Percentiles rank a stretch among this genome's conserved stretches.
Evolutionary conservation across 2,329 filamentous ascomycete genomes (phyloP).

Genomic region (Davidsoniella neocaledoniae): DNA sequence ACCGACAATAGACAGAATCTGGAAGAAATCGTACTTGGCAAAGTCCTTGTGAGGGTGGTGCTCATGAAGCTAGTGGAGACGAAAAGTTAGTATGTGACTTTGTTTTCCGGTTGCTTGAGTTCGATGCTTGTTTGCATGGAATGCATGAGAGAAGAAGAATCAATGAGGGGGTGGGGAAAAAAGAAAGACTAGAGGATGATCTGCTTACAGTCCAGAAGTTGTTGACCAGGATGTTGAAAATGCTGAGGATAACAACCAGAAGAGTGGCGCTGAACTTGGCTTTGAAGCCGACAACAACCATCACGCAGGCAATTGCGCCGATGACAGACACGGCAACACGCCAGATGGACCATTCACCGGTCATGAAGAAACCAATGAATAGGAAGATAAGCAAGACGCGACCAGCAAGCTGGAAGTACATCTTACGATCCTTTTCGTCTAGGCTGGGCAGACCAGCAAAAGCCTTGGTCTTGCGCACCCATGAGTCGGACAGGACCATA

Average conservation of each 20-base stretch:
- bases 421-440: conserved; percentile 99
- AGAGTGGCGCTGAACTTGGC: conserved; percentile 97
- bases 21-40: conserved; percentile 99
- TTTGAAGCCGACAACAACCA: conserved; percentile 99
- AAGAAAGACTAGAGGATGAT: neutral
- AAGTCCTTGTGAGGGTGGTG: conserved; percentile 99
- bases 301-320: conserved; percentile 81
- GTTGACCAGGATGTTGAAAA: conserved; percentile 96
- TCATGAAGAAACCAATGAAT: conserved; percentile 92
- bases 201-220: conserved; percentile 95
- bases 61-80: conserved; percentile 57
- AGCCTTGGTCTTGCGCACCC: conserved; percentile 93
- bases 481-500: conserved; percentile 96
- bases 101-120: conserved; percentile 14
- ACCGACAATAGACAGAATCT: conserved; percentile 95
- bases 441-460: conserved; percentile 86
- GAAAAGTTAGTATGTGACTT: too few species aligned
- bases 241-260: conserved; percentile 81
- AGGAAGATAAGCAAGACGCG: conserved; percentile 93
- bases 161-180: neutral
- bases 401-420: conserved; percentile 98
- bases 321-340: conserved; percentile 70
- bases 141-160: too few species aligned
- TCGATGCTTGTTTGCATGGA: conserved; percentile 5
- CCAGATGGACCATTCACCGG: conserved; percentile 81